phyloP scores from a whole-genome alignment of 1,139 yeast species.

The Maudiozyma humilis region DNA sequence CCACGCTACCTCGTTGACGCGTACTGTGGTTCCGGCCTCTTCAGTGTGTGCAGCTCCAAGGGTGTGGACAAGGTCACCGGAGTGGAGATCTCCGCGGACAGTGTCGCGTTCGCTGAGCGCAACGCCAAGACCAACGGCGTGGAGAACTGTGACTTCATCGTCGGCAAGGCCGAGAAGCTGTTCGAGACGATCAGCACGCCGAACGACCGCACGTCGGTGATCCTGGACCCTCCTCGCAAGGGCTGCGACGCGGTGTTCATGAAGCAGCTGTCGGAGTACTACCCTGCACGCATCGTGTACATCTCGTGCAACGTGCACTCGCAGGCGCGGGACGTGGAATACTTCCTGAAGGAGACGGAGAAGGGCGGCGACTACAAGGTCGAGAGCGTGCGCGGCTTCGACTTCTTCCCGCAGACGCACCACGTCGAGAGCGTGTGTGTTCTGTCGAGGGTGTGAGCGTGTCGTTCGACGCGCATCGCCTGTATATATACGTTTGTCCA shows the following conservation, averaged over 20 bases:
- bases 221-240: constrained; percentile 93
- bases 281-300: constrained; percentile 81
- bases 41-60: constrained; percentile 75
- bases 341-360: constrained; percentile 60
- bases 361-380: constrained; percentile 57
- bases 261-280: constrained; percentile 72
- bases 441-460: constrained; percentile 34
- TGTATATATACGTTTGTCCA: not conserved
- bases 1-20: constrained; percentile 77
- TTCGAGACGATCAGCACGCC: constrained; percentile 74
- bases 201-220: constrained; percentile 69
- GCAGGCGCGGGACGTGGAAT: constrained; percentile 89
- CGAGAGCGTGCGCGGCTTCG: constrained; percentile 86
- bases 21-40: constrained; percentile 93
- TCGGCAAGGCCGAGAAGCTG: constrained; percentile 86
- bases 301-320: constrained; percentile 96
- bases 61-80: constrained; percentile 81
- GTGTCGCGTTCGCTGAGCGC: constrained; percentile 75
- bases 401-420: constrained; percentile 95
- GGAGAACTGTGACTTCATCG: constrained; percentile 71
- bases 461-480: too few species aligned
- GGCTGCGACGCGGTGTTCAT: constrained; percentile 88
- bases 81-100: constrained; percentile 88
- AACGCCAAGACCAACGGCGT: constrained; percentile 74
- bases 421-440: constrained; percentile 97